A percentile compares a stretch with the other conserved stretches of the same genome.
Conservation (phyloP, 352 stramenopile species). For the Peronospora tabacina region DNA sequence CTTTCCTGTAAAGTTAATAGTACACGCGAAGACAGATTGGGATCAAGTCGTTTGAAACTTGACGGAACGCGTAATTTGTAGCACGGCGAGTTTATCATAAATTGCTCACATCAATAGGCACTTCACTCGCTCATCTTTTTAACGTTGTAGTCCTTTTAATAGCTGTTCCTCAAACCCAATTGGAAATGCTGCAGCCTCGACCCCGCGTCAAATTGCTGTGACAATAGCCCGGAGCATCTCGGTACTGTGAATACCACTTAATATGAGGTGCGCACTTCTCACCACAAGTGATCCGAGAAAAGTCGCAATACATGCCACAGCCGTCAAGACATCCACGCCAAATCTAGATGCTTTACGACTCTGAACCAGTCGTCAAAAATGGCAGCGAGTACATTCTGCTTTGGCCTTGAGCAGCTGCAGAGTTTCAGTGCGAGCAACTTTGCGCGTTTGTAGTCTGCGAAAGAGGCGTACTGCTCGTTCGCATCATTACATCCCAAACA, state of each 20-base stretch:
- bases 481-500: slow-evolving; percentile 16
- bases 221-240: slow-evolving; percentile 23
- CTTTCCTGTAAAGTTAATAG: slow-evolving; percentile 14
- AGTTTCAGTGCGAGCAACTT: slow-evolving; percentile 35
- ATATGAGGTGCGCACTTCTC: slow-evolving; percentile 8
- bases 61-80: slow-evolving; percentile 10
- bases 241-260: slow-evolving; percentile 2
- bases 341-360: slow-evolving; percentile 25
- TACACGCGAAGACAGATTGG: slow-evolving; percentile 17
- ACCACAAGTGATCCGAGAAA: slow-evolving; percentile 33
- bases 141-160: slow-evolving; percentile 13
- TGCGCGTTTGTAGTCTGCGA: slow-evolving; percentile 31
- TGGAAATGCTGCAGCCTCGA: slow-evolving; percentile 15
- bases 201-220: slow-evolving; percentile 13
- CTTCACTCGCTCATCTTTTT: slow-evolving; percentile 16
- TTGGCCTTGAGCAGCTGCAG: slow-evolving; percentile 28
- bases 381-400: slow-evolving; percentile 3
- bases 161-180: slow-evolving; percentile 22
- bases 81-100: slow-evolving; percentile 32
- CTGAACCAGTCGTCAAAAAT: slow-evolving; percentile 37
- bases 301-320: slow-evolving; percentile 14
- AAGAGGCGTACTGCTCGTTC: slow-evolving; percentile 14
- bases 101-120: slow-evolving; percentile 17
- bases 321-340: slow-evolving; percentile 21
- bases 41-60: slow-evolving; percentile 14